Conservation (phyloP, 352 stramenopile species). For the Phytopythium chamaehyphon region DNA sequence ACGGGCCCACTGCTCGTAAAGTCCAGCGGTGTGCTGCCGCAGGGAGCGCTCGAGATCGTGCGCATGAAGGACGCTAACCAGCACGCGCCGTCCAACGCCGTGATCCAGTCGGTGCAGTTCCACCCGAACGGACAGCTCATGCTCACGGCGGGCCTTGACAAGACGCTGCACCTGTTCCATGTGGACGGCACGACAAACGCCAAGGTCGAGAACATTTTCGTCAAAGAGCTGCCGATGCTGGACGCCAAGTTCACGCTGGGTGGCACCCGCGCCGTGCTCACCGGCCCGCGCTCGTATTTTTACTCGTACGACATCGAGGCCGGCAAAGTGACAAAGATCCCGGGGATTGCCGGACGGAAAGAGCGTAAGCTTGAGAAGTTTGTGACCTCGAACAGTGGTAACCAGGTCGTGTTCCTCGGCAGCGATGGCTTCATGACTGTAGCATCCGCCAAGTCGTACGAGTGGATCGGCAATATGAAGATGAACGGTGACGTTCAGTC, state of each 20-base stretch:
- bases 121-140: constrained; percentile 86
- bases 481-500: constrained; percentile 93
- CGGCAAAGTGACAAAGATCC: constrained; percentile 90
- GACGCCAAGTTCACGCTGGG: constrained; percentile 80
- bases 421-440: constrained; percentile 95
- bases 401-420: constrained; percentile 91
- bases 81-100: constrained; percentile 74
- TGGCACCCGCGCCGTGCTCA: constrained; percentile 86
- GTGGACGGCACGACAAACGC: constrained; percentile 87
- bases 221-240: constrained; percentile 89
- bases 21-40: constrained; percentile 47
- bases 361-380: constrained; percentile 93
- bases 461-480: constrained; percentile 94
- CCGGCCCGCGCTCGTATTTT: constrained; percentile 93
- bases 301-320: constrained; percentile 96
- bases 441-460: constrained; percentile 88
- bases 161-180: constrained; percentile 92
- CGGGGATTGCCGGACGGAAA: constrained; percentile 80
- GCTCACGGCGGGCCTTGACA: constrained; percentile 90
- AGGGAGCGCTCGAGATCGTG: constrained; percentile 55
- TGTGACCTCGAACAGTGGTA: constrained; percentile 84
- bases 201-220: constrained; percentile 87
- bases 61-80: constrained; percentile 92
- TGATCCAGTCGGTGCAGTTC: constrained; percentile 88
- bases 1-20: constrained; percentile 55